A percentile compares a stretch with the other conserved stretches of the same genome.
These are phyloP conservation scores for Thelephora terrestris DNA, from an alignment of 1,284 basidiomycete genomes.

Conservation along the genomic window DNA sequence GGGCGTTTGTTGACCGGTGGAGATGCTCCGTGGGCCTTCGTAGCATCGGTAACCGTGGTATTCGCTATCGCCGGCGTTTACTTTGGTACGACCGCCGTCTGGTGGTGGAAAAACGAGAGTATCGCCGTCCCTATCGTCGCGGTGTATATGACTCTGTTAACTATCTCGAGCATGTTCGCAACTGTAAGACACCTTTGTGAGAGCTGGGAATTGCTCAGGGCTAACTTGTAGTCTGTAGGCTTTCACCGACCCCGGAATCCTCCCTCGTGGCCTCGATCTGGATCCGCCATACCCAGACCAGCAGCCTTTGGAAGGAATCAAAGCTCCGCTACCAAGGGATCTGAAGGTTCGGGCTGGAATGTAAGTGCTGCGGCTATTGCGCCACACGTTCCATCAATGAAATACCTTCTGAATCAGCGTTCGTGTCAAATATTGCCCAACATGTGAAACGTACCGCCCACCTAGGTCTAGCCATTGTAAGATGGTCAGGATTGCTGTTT, in stretches of 20 bases:
- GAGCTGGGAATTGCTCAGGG: conserved; percentile 5
- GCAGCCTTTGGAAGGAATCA: conserved; percentile 51
- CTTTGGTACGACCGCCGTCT: conserved; percentile 78
- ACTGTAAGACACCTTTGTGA: conserved; percentile 40
- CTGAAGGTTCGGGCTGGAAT: conserved; percentile 67
- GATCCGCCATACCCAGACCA: conserved; percentile 65
- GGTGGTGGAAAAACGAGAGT: conserved; percentile 75
- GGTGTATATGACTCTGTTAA: conserved; percentile 69
- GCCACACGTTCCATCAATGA: not conserved
- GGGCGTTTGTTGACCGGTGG: conserved; percentile 77
- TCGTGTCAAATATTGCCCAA: conserved; percentile 84
- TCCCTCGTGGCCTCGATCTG: conserved; percentile 78
- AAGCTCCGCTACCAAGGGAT: conserved; percentile 69
- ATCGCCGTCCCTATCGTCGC: conserved; percentile 68
- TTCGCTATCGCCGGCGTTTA: conserved; percentile 65
- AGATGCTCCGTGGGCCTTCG: conserved; percentile 72
- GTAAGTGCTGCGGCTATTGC: conserved; percentile 38
- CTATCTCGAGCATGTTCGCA: conserved; percentile 66
- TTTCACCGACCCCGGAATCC: conserved; percentile 80
- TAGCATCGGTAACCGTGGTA: conserved; percentile 51
- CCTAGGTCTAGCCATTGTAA: conserved; percentile 90
- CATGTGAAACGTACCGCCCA: conserved; percentile 83
- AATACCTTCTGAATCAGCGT: conserved; percentile 41
- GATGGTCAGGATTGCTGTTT: conserved; percentile 43
- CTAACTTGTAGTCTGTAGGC: conserved; percentile 35